Base-by-base conservation (phyloP, 2,329 filamentous ascomycete species). In the Claviceps sp. region DNA sequence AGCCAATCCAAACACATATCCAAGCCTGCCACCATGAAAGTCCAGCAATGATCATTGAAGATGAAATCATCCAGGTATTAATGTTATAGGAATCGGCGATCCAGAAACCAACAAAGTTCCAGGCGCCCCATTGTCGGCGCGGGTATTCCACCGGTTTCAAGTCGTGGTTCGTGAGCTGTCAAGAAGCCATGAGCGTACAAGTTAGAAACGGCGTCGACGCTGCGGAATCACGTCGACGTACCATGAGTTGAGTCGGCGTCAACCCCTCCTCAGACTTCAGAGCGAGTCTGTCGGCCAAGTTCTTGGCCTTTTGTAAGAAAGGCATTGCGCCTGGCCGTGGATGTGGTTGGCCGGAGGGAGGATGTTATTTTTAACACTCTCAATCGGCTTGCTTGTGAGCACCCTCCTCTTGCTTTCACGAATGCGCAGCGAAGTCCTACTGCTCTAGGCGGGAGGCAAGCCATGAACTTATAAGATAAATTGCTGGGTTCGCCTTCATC, bases 1-100 rank as follows among this genome's bases (percentile, higher is more conserved):
- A 95, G 51, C 90, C 89, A 30, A 90, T 70, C 84, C 89, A 91
- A 44, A 95, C 87, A 62, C 86, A 89, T n/a, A 89, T 70, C 84
- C 85, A 89, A 14, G 87, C 84, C 69, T 95, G 88, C 89, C 89
- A 95, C 89, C 89, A 95, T 7, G 87, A 87, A 22, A 94, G 73
- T 13, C 88, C 87, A 47, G 71, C 73, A 1, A 84, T 78, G 37
- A 94, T 87, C 79, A 89, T 89, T 40, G 85, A 82, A 1, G 85
- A 88, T 0, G 87, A 85, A 56, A 94, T 93, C 87, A 94, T 95
- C 89, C 88, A 94, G 1, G 88, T 93, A 67, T 91, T 93, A 64
- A 93, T 88, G 66, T 91, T 91, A 71, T 90, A 89, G 0, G 81
- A 85, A 68, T 91, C 87, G 34, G 86, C 84, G 61, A 93, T 78